Percentiles rank a stretch among this genome's conserved stretches.
Conservation (phyloP, 495 filamentous ascomycete genomes). For the Evernia prunastri region DNA sequence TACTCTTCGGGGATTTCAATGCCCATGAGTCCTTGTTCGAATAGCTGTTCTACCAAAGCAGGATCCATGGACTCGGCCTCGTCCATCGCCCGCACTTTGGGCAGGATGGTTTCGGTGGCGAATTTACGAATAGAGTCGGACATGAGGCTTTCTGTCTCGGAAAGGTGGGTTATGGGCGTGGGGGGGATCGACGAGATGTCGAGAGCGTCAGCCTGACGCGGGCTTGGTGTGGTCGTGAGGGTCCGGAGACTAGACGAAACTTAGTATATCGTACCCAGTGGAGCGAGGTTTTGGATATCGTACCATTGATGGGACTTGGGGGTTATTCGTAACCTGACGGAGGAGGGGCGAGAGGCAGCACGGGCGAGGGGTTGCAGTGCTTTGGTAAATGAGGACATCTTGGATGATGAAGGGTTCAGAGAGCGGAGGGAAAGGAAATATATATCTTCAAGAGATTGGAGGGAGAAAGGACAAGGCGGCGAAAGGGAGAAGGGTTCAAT, state of each 20-base stretch:
- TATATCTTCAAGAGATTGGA: background rate
- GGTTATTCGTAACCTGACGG: conserved; percentile 27
- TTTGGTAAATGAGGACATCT: conserved; percentile 66
- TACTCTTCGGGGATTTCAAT: conserved; percentile 97
- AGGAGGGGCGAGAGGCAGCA: conserved; percentile 44
- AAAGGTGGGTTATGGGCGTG: conserved; percentile 88
- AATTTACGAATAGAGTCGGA: conserved; percentile 86
- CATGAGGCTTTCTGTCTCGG: conserved; percentile 86
- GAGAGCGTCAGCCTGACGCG: conserved; percentile 45
- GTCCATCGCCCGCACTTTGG: conserved; percentile 96
- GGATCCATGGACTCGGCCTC: conserved; percentile 94
- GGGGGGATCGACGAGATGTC: conserved; percentile 70
- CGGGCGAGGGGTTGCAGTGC: conserved; percentile 63
- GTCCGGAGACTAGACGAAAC: conserved; percentile 46
- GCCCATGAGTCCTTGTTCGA: conserved; percentile 97
- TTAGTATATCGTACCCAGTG: background rate
- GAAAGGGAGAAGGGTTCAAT: background rate
- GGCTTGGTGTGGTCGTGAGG: conserved; percentile 58
- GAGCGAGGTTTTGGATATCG: background rate
- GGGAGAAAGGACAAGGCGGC: background rate
- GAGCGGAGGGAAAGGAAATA: background rate
- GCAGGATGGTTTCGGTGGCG: conserved; percentile 77
- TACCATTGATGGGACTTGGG: conserved; percentile 8
- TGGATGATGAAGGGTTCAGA: conserved; percentile 5
- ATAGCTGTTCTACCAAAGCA: conserved; percentile 78